Base-by-base conservation (phyloP, 441 rosid genomes). In the Iberis amara region DNA sequence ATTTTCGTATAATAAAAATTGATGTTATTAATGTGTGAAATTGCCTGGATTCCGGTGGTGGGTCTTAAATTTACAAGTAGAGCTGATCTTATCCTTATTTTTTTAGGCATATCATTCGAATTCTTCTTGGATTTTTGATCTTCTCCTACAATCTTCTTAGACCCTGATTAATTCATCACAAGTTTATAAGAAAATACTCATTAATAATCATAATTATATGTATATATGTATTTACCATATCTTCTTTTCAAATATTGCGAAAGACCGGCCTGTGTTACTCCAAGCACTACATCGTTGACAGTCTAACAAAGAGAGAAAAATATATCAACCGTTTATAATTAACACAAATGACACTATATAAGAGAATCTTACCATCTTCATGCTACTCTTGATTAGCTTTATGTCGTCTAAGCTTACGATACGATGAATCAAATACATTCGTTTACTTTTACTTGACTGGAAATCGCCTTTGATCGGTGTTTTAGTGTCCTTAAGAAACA, bases 241-340 rank as follows among this genome's bases (percentile, higher is more conserved):
- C 65, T 72, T 24, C 76, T 32, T 38, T 71, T 39, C 35, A 86
- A 69, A 45, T 81, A 80, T 33, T 58, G 70, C 3, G 92, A 78
- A 26, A 86, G 79, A 39, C 76, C 81, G 15, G 85, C 85, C 60
- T 83, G 81, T 41, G 78, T 75, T 40, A 77, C 54, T 58, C 92
- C 96, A 36, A 81, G 11, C 21, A 86, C 15, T 4, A 80, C 84
- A 65, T 81, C 92, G 24, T 81, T 83, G 52, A 83, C 42, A 1
- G 89, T 83, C 96, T 85, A 62, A 42, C 8, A 13, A 48, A 48
- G 13, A 12, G 3, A 28, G 6, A 6, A 28, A 28, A 28, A 24
- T 24, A 4, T 28, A 28, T 3, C 31, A 28, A 28, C 31, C 6
- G 4, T 28, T 28, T 6, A 28, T 28, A 28, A 38, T 5, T 23